Conservation (phyloP, 129 eudicot genomes). For the Kitagawia praeruptora region DNA sequence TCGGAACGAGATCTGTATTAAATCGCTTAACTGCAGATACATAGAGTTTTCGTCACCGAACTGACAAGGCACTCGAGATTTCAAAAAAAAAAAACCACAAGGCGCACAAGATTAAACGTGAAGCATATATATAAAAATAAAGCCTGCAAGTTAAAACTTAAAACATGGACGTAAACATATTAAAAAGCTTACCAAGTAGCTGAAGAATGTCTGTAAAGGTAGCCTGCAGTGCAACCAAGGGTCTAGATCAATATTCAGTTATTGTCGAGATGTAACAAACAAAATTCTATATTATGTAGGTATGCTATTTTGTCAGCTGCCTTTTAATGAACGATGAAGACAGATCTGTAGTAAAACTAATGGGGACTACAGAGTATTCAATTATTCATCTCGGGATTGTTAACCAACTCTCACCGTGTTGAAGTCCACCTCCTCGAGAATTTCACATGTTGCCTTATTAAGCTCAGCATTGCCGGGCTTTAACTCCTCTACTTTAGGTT, state of each 20-base stretch:
- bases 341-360: neutral
- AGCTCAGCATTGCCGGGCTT: constrained; percentile 66
- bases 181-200: constrained; percentile 49
- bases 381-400: neutral
- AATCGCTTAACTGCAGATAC: constrained; percentile 50
- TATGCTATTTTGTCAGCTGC: too few relatives aligned
- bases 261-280: neutral
- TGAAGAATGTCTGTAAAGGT: constrained; percentile 94
- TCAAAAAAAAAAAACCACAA: neutral
- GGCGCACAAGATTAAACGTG: neutral
- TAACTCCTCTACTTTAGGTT: constrained; percentile 45
- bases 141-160: neutral
- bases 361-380: neutral
- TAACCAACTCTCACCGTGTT: constrained; percentile 63
- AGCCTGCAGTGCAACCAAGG: constrained; percentile 54
- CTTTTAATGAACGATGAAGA: neutral
- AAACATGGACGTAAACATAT: neutral
- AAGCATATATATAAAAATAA: neutral
- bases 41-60: neutral
- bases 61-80: neutral
- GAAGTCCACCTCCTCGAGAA: constrained; percentile 90
- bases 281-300: neutral
- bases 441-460: constrained; percentile 57
- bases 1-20: constrained; percentile 53
- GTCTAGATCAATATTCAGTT: neutral